A percentile compares a stretch with the other conserved stretches of the same genome.
phyloP scores from a whole-genome alignment of 768 basidiomycete genomes.

The Pulveroboletus ravenelii region DNA sequence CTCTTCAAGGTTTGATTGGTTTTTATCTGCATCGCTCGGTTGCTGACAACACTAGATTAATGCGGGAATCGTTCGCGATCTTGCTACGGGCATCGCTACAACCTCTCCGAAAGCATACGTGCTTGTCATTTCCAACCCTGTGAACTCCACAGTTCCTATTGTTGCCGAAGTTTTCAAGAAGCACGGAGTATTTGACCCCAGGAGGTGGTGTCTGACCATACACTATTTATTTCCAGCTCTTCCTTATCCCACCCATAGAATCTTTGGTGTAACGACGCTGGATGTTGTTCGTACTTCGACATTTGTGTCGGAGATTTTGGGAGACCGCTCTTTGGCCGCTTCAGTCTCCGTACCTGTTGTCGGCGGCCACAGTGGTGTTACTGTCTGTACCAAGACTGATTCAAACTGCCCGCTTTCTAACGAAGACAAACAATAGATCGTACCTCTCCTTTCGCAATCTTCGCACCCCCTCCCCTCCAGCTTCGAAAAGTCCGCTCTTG shows the following conservation, averaged over 20 bases:
- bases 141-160: conserved; percentile 98
- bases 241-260: conserved; percentile 38
- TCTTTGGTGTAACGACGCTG: conserved; percentile 97
- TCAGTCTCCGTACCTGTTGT: conserved; percentile 82
- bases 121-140: conserved; percentile 97
- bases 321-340: conserved; percentile 55
- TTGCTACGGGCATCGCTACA: conserved; percentile 86
- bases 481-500: conserved; percentile 44
- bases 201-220: conserved; percentile 49
- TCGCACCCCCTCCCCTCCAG: conserved; percentile 68
- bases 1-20: conserved; percentile 74
- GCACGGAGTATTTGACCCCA: conserved; percentile 85
- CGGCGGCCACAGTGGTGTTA: conserved; percentile 92
- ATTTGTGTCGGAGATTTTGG: conserved; percentile 79
- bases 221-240: background rate
- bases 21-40: background rate
- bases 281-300: conserved; percentile 98
- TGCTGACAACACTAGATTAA: conserved; percentile 64
- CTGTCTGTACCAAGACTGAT: conserved; percentile 41
- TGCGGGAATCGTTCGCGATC: conserved; percentile 91
- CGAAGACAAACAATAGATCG: conserved; percentile 50
- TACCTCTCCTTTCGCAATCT: conserved; percentile 90
- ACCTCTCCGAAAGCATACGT: conserved; percentile 85
- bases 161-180: conserved; percentile 95
- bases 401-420: conserved; percentile 1